Evolutionary conservation across 2,329 filamentous ascomycete species (phyloP), one percentile per base, ranked within the genome.

Genomic region (Proliferodiscus dingleyae): DNA sequence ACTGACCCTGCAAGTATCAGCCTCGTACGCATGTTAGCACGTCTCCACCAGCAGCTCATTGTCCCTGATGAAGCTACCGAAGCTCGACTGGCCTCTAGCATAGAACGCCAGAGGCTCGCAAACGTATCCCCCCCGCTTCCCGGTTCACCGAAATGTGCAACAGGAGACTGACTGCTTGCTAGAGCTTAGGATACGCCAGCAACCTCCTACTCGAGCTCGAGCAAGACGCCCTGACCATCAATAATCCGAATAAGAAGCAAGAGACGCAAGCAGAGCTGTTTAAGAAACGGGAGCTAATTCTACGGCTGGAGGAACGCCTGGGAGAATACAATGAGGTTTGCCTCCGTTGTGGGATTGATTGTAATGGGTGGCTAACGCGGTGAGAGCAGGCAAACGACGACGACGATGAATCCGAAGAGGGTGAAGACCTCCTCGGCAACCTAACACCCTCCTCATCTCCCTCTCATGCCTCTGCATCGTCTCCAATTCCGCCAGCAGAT

Each of bases 111-210:
- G 52, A 79, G 77, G 58, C 71, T 74, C 23, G 68, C 68, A 54
- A 72, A 74, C 53, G 76, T 80, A 69, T 51, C 71, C 63, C 4
- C 26, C 21, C 22, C 28, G 7, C 30, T 49, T 16, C 18, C n/a
- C 16, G 21, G 29, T n/a, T n/a, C n/a, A n/a, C n/a, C n/a, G n/a
- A n/a, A n/a, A 6, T 9, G 8, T 18, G 5, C 37, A 11, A 30
- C 19, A 36, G 8, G 23, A 36, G 7, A 37, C 18, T 18, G 19
- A 37, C 28, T 10, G 24, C 23, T 8, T 32, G 8, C 13, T 51
- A 87, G 79, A 90, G 89, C 58, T 71, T 91, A 50, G 78, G 85
- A 54, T 80, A 86, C 62, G 86, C 87, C 16, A 79, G 81, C 32
- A 75, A 73, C 0, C 73, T 87, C 23, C 77, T 90, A 45, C 75